phyloP scores from a whole-genome alignment of 805 yeast species.

The Clavispora santaluciae region DNA sequence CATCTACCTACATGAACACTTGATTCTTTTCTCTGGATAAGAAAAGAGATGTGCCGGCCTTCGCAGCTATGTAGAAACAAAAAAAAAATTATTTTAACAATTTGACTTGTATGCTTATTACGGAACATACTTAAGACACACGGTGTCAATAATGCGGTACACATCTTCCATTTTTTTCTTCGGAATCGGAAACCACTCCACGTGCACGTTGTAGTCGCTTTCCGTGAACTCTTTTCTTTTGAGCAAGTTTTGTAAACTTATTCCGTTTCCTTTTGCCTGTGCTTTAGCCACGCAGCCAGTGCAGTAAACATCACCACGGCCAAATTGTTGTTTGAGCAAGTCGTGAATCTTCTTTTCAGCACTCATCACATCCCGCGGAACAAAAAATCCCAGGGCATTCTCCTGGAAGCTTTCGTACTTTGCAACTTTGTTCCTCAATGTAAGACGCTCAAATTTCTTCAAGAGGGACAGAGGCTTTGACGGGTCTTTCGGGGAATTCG shows the following conservation, averaged over 20 bases:
- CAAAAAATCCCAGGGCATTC: slow-evolving; percentile 32
- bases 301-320: slow-evolving; percentile 46
- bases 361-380: slow-evolving; percentile 21
- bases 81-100: background rate
- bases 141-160: slow-evolving; percentile 12
- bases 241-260: slow-evolving; percentile 4
- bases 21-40: slow-evolving; percentile 22
- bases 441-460: slow-evolving; percentile 2
- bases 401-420: slow-evolving; percentile 17
- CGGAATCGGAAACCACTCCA: slow-evolving; percentile 57
- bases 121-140: slow-evolving; percentile 4
- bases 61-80: background rate
- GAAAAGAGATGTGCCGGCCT: background rate
- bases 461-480: slow-evolving; percentile 2
- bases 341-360: slow-evolving; percentile 43
- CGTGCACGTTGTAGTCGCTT: slow-evolving; percentile 34
- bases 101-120: background rate
- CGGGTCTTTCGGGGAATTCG: slow-evolving; percentile 15
- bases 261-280: slow-evolving; percentile 1
- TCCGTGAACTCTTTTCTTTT: slow-evolving; percentile 5
- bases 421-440: background rate
- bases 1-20: slow-evolving; percentile 96
- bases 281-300: slow-evolving; percentile 33
- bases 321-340: slow-evolving; percentile 34
- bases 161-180: slow-evolving; percentile 19